Evolutionary conservation across 345 rosid species (phyloP), one percentile per base, ranked within the genome.

Genomic region (Chamaenerion angustifolium): DNA sequence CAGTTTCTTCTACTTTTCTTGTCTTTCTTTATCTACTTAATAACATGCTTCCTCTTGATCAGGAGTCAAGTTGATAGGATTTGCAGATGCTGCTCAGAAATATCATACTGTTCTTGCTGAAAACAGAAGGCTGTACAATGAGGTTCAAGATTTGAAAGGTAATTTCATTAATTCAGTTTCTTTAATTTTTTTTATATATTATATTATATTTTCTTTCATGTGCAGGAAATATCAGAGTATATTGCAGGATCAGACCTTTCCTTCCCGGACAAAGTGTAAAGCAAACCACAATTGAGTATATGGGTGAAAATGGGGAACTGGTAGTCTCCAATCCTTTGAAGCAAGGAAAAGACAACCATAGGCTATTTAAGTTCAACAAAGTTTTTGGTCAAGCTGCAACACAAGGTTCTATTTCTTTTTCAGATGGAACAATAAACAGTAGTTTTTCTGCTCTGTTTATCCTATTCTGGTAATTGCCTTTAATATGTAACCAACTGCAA

Each of bases 111-210:
- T 82, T 53, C 88, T 88, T 58, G 77, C 74, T 43, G 99, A 92
- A 76, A 92, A 92, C 55, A 69, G 95, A 56, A 85, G 58, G 62
- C 55, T 92, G 64, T 92, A 84, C 67, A 88, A 88, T 58, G 99
- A 88, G 74, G 80, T 92, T 68, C 99, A 88, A 53, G 96, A 92
- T 60, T 56, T 92, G 76, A 92, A 92, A 81, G 99, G 99, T 92
- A 75, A 27, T 49, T n/a, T 45, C 58, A 46, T 37, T 48, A 16
- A 4, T 7, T 31, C 37, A 31, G 8, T 7, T 54, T 19, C 51
- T 43, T 55, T 58, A 23, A 42, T 55, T 25, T 23, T 49, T 61
- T 56, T 42, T 9, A 41, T 57, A 37, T 68, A 41, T 58, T 61
- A 16, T 42, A 42, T 16, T 16, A 31, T 13, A 12, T 54, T 49